Evolutionary conservation across 2,329 filamentous ascomycete species (phyloP).

Genomic region (Fusarium sp.): DNA sequence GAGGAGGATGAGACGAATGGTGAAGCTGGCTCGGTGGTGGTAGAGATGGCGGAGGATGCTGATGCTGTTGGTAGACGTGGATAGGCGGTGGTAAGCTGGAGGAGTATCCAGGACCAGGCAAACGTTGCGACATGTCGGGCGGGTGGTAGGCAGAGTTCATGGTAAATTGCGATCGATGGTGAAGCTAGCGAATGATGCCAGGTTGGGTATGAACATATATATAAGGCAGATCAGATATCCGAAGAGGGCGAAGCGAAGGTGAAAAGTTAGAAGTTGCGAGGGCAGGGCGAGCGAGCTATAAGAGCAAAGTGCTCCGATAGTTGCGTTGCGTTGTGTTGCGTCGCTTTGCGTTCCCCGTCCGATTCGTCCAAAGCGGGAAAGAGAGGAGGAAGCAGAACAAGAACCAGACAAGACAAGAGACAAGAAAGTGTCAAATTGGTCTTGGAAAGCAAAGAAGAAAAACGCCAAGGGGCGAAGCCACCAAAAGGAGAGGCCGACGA

Average conservation of each 20-base stretch:
- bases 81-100: constrained; percentile 41
- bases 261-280: constrained; percentile 11
- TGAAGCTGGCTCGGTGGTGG: constrained; percentile 42
- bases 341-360: constrained; percentile 12
- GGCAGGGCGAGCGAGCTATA: constrained; percentile 34
- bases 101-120: constrained; percentile 48
- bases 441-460: neutral
- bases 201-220: constrained; percentile 10
- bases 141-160: constrained; percentile 53
- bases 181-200: neutral
- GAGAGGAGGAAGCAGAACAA: neutral
- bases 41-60: constrained; percentile 41
- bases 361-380: constrained; percentile 14
- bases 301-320: constrained; percentile 32
- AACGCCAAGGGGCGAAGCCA: constrained; percentile 34
- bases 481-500: constrained; percentile 37
- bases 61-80: constrained; percentile 47
- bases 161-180: constrained; percentile 14
- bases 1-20: constrained; percentile 38
- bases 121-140: constrained; percentile 52
- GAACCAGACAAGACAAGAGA: constrained; percentile 8
- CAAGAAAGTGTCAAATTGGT: neutral
- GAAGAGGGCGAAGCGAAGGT: constrained; percentile 18
- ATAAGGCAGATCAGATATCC: constrained; percentile 11
- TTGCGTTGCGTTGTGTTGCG: constrained; percentile 11